Evolutionary conservation across 2,329 filamentous ascomycete species (phyloP).

Genomic region (Botrytis cinerea): DNA sequence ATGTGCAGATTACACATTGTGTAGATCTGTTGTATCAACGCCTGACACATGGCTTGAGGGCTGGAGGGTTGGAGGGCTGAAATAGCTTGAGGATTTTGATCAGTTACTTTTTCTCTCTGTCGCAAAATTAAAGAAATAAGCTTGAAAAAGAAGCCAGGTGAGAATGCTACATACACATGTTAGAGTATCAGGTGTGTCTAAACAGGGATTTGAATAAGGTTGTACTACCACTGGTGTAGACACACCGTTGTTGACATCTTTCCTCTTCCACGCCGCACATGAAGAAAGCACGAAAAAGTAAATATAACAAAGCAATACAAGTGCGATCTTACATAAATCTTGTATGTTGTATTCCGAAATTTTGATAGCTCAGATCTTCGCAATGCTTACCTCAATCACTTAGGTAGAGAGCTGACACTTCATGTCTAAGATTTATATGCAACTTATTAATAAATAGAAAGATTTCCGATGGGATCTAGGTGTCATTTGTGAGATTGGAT

Average conservation of each 20-base stretch:
- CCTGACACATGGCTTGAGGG: conserved; percentile 9
- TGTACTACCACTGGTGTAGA: conserved; percentile 1
- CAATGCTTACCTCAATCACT: not conserved
- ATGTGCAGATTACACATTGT: not conserved
- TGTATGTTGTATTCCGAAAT: not conserved
- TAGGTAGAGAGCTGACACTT: conserved; percentile 4
- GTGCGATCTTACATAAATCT: not conserved
- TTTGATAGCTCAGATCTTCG: conserved; percentile 16
- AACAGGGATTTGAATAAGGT: not conserved
- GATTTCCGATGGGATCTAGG: not conserved
- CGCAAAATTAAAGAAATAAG: not conserved
- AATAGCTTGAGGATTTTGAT: not conserved
- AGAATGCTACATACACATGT: not conserved
- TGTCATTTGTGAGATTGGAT: conserved; percentile 5
- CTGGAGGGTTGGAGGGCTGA: not conserved
- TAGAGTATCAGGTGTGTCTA: not conserved
- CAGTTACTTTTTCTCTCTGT: not conserved
- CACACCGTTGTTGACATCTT: not conserved
- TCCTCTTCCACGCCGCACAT: not conserved
- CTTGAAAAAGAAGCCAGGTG: not conserved
- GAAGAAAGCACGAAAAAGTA: not conserved
- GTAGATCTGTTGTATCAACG: conserved; percentile 1
- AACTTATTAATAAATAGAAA: conserved; percentile 1
- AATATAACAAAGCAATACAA: not conserved
- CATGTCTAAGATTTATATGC: conserved; percentile 8